These are phyloP conservation scores for Stygiomarasmius scandens DNA, from an alignment of 1,284 basidiomycete genomes.

Conservation along the genomic window DNA sequence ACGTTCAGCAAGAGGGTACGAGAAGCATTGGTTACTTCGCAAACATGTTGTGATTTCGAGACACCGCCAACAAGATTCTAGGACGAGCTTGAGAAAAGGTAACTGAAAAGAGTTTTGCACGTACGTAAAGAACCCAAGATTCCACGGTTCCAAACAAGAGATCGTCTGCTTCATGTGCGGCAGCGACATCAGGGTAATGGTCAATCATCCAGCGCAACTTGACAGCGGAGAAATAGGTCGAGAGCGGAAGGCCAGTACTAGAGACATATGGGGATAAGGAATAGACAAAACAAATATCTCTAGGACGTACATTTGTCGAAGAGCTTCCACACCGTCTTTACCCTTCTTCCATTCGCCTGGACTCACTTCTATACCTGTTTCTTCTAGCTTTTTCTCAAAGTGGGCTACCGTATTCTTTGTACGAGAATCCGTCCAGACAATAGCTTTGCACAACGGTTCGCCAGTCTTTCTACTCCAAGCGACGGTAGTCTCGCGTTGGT, in stretches of 20 bases:
- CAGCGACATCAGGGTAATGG: slow-evolving; percentile 77
- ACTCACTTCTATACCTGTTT: slow-evolving; percentile 75
- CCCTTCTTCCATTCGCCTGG: slow-evolving; percentile 71
- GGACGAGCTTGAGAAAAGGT: slow-evolving; percentile 12
- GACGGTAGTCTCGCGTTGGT: slow-evolving; percentile 96
- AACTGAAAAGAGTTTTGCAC: slow-evolving; percentile 29
- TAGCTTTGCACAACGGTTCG: slow-evolving; percentile 84
- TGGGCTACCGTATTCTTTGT: slow-evolving; percentile 84
- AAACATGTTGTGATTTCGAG: slow-evolving; percentile 77
- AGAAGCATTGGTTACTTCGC: slow-evolving; percentile 96
- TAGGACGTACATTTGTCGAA: slow-evolving; percentile 68
- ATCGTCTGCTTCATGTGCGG: slow-evolving; percentile 83
- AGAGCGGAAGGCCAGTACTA: slow-evolving; percentile 90
- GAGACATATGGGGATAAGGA: slow-evolving; percentile 14
- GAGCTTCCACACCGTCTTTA: slow-evolving; percentile 65
- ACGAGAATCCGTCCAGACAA: slow-evolving; percentile 96
- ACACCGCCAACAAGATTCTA: slow-evolving; percentile 86
- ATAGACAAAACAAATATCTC: slow-evolving; percentile 9
- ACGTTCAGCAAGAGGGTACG: slow-evolving; percentile 93
- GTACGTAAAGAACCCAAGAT: slow-evolving; percentile 91
- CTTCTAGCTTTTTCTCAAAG: slow-evolving; percentile 73
- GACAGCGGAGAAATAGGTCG: slow-evolving; percentile 96
- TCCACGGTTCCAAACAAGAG: slow-evolving; percentile 95
- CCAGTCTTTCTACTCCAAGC: slow-evolving; percentile 93
- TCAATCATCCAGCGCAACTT: slow-evolving; percentile 98